Conservation (phyloP, 768 basidiomycete species). For the Suillus subluteus region DNA sequence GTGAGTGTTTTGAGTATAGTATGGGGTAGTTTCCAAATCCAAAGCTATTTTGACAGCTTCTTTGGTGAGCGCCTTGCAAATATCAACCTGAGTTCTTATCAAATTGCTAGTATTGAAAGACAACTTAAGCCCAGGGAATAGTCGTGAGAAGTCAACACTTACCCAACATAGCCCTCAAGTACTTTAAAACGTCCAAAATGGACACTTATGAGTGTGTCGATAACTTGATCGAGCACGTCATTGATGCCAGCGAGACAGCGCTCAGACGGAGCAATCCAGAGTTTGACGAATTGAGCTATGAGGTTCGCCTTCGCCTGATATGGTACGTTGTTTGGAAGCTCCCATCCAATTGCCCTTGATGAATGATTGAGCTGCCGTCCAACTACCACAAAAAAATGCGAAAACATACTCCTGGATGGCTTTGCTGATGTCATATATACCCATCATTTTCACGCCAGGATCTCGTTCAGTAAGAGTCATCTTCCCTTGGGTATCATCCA, state of each 20-base stretch:
- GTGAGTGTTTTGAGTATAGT: slow-evolving; percentile 37
- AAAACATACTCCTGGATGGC: slow-evolving; percentile 36
- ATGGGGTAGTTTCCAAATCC: slow-evolving; percentile 41
- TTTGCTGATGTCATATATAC: slow-evolving; percentile 35
- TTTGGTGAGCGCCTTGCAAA: slow-evolving; percentile 26
- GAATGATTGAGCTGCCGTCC: background rate
- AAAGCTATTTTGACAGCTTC: slow-evolving; percentile 38
- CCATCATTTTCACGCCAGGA: slow-evolving; percentile 15
- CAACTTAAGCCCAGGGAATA: slow-evolving; percentile 8
- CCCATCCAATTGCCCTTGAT: slow-evolving; percentile 38
- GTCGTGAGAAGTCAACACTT: slow-evolving; percentile 17
- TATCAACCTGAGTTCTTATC: slow-evolving; percentile 31
- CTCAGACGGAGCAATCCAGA: slow-evolving; percentile 35
- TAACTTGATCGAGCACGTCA: slow-evolving; percentile 33
- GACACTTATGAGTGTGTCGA: slow-evolving; percentile 29
- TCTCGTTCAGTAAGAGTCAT: slow-evolving; percentile 19
- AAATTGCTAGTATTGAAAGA: slow-evolving; percentile 26
- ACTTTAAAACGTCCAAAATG: slow-evolving; percentile 46
- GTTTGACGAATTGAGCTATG: slow-evolving; percentile 30
- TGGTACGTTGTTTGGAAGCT: slow-evolving; percentile 40
- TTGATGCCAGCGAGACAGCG: slow-evolving; percentile 38
- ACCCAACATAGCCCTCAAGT: slow-evolving; percentile 42
- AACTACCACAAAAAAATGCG: background rate
- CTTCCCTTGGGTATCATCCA: slow-evolving; percentile 22
- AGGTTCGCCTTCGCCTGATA: slow-evolving; percentile 35